Conservation (phyloP, 331 rosid species). For the Saraca asoca region DNA sequence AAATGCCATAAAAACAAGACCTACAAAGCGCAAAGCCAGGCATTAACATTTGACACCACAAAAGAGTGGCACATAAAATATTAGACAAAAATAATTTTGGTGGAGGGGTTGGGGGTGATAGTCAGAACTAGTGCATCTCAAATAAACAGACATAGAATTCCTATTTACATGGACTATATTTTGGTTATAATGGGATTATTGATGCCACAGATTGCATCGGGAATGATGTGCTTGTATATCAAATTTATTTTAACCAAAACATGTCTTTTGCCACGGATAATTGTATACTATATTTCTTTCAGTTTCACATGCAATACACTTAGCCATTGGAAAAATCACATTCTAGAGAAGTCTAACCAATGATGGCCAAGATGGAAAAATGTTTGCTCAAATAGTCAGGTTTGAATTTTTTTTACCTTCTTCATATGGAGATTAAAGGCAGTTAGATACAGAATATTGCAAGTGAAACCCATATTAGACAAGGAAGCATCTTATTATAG, state of each 20-base stretch:
- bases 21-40: constrained; percentile 50
- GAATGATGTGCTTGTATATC: too few relatives aligned
- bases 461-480: constrained; percentile 7
- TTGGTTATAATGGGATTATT: background rate
- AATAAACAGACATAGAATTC: background rate
- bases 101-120: too few relatives aligned
- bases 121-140: constrained; percentile 1
- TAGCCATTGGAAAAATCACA: too few relatives aligned
- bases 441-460: background rate
- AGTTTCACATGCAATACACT: too few relatives aligned
- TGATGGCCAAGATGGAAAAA: too few relatives aligned
- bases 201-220: constrained; percentile 25
- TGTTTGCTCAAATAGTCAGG: background rate
- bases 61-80: constrained; percentile 22
- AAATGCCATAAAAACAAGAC: constrained; percentile 84
- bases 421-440: constrained; percentile 7
- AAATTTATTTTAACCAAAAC: too few relatives aligned
- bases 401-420: background rate
- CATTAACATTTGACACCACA: constrained; percentile 30
- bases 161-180: background rate
- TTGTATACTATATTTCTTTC: too few relatives aligned
- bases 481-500: constrained; percentile 20
- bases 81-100: constrained; percentile 1
- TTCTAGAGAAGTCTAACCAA: too few relatives aligned
- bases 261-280: too few relatives aligned